phyloP scores from a whole-genome alignment of 2,329 filamentous ascomycete genomes.

The Cyphellophora europaea region DNA sequence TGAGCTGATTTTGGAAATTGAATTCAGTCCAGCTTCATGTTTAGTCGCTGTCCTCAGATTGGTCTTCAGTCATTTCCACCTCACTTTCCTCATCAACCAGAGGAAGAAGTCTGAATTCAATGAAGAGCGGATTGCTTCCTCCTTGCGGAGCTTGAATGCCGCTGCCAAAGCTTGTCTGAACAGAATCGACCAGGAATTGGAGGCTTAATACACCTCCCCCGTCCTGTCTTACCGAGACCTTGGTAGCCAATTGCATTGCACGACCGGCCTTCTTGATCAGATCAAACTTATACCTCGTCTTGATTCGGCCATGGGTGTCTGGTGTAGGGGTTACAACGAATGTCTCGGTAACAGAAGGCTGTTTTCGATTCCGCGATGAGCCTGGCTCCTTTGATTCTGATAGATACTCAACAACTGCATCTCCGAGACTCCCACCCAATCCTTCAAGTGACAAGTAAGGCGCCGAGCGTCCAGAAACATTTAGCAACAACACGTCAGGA shows the following conservation, averaged over 20 bases:
- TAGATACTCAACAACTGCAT: constrained; percentile 52
- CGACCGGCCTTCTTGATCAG: constrained; percentile 76
- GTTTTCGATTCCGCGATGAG: constrained; percentile 22
- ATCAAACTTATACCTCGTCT: constrained; percentile 77
- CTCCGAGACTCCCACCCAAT: constrained; percentile 48
- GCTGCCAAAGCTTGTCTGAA: constrained; percentile 34
- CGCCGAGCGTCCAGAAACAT: constrained; percentile 47
- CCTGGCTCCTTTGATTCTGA: constrained; percentile 35
- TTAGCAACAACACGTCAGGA: constrained; percentile 63
- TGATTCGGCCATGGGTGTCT: constrained; percentile 50
- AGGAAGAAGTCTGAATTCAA: constrained; percentile 39
- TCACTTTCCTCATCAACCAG: constrained; percentile 35
- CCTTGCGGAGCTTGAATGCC: constrained; percentile 7
- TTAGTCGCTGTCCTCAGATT: constrained; percentile 6
- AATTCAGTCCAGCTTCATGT: too few relatives aligned
- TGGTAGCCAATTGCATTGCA: constrained; percentile 88
- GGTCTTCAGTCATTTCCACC: constrained; percentile 23
- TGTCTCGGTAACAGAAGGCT: constrained; percentile 37
- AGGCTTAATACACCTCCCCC: constrained; percentile 82
- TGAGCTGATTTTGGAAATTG: too few relatives aligned
- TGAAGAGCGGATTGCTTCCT: constrained; percentile 22
- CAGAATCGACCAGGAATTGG: constrained; percentile 92
- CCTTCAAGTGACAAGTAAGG: constrained; percentile 70
- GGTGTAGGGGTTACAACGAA: constrained; percentile 49
- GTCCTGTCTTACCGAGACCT: constrained; percentile 85